Evolutionary conservation across 306 rosid genomes (phyloP).

Genomic region (Gastrolobium villosum): DNA sequence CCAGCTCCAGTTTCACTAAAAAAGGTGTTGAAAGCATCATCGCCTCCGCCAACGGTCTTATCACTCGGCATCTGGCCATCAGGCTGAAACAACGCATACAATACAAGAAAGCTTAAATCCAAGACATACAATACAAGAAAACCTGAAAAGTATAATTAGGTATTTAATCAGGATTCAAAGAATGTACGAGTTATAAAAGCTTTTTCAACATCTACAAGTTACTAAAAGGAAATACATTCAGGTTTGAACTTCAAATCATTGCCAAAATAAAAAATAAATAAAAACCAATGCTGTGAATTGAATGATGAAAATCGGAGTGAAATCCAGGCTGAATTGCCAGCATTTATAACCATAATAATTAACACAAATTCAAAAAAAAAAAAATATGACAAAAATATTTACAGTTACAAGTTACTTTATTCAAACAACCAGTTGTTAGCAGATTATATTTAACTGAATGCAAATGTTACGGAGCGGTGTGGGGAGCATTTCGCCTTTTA

Average conservation of each 20-base stretch:
- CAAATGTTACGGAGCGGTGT: too few species aligned
- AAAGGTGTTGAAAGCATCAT: constrained; percentile 89
- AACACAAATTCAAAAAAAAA: not conserved
- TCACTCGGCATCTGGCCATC: constrained; percentile 90
- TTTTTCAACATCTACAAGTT: not conserved
- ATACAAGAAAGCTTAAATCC: not conserved
- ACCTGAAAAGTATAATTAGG: not conserved
- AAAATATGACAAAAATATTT: not conserved
- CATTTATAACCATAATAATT: not conserved
- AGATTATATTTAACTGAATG: not conserved
- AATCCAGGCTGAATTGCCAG: not conserved
- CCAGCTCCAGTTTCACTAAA: constrained; percentile 92
- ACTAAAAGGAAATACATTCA: not conserved
- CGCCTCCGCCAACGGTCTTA: constrained; percentile 63
- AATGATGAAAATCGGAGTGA: not conserved
- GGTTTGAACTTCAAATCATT: not conserved
- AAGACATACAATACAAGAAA: not conserved
- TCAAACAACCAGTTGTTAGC: not conserved
- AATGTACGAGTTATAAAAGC: not conserved
- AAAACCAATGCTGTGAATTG: not conserved
- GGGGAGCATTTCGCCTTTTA: too few species aligned
- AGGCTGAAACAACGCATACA: constrained; percentile 48
- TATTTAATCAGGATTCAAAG: not conserved
- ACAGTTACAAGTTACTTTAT: not conserved
- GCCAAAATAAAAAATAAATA: not conserved